Evolutionary conservation across 2,329 filamentous ascomycete species (phyloP).

Genomic region (Conoideocrella luteorostrata): DNA sequence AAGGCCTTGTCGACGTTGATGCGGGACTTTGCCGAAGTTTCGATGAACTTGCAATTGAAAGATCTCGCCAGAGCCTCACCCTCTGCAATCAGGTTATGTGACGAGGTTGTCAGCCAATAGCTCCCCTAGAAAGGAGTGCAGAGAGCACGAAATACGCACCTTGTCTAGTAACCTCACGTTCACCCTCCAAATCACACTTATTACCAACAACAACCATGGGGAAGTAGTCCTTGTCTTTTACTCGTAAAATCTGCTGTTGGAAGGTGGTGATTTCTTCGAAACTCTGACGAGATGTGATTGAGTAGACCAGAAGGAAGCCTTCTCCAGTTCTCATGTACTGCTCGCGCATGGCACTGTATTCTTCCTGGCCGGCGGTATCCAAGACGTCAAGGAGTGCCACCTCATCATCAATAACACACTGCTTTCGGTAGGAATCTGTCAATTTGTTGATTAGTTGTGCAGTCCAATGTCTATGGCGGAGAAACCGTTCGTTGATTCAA

Average conservation of each 20-base stretch:
- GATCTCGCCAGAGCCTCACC: constrained; percentile 77
- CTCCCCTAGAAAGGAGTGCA: not conserved
- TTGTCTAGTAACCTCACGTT: constrained; percentile 86
- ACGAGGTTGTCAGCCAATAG: constrained; percentile 2
- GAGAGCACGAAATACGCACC: constrained; percentile 49
- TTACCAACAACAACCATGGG: constrained; percentile 98
- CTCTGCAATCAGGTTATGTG: constrained; percentile 49
- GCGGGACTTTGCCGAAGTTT: constrained; percentile 96
- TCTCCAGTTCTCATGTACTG: constrained; percentile 99
- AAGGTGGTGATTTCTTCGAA: constrained; percentile 99
- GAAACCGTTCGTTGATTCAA: no score
- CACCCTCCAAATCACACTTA: constrained; percentile 95
- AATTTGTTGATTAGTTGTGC: no score
- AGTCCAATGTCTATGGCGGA: no score
- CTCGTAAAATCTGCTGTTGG: constrained; percentile 95
- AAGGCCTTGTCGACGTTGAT: constrained; percentile 98
- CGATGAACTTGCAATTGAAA: constrained; percentile 97
- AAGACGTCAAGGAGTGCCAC: constrained; percentile 95
- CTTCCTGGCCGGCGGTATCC: constrained; percentile 96
- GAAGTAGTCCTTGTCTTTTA: constrained; percentile 99
- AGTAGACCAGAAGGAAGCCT: constrained; percentile 96
- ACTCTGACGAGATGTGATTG: constrained; percentile 93
- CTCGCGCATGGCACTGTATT: constrained; percentile 98
- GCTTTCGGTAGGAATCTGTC: constrained; percentile 98
- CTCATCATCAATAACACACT: constrained; percentile 98